These are phyloP conservation scores for Mallotus repandus DNA, from an alignment of 441 rosid species.

Conservation along the genomic window DNA sequence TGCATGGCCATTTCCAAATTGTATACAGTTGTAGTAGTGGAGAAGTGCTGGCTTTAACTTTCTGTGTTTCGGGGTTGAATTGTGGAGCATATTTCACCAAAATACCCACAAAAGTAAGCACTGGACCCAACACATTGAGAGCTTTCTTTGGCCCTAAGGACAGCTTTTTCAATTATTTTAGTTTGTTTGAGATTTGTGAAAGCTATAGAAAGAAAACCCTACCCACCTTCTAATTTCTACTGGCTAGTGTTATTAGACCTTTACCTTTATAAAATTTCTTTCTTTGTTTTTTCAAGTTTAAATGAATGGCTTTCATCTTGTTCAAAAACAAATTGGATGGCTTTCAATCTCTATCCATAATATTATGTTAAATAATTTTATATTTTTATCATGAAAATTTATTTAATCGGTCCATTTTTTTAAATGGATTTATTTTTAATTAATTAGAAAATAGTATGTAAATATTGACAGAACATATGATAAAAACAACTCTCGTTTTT, in stretches of 20 bases:
- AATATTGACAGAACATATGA: too few relatives aligned
- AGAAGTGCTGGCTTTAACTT: constrained; percentile 15
- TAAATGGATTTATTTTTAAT: too few relatives aligned
- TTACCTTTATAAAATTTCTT: not conserved
- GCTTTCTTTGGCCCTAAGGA: constrained; percentile 8
- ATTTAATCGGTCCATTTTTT: too few relatives aligned
- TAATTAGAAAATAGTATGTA: too few relatives aligned
- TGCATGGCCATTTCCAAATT: not conserved
- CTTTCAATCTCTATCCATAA: too few relatives aligned
- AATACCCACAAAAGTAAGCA: constrained; percentile 3
- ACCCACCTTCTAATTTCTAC: not conserved
- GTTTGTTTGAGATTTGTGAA: not conserved
- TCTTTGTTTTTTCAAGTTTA: not conserved
- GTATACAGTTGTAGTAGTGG: constrained; percentile 12
- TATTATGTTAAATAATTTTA: too few relatives aligned
- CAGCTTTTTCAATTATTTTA: not conserved
- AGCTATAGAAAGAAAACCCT: not conserved
- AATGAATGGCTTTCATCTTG: not conserved
- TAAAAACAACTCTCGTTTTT: too few relatives aligned
- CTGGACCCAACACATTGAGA: not conserved
- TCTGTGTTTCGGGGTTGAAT: too few relatives aligned
- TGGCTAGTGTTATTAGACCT: not conserved
- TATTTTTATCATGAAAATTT: too few relatives aligned
- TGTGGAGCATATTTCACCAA: not conserved
- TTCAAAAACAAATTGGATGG: too few relatives aligned